Base-by-base conservation (phyloP, 805 yeast species). In the Hermanozyma aechmeae region DNA sequence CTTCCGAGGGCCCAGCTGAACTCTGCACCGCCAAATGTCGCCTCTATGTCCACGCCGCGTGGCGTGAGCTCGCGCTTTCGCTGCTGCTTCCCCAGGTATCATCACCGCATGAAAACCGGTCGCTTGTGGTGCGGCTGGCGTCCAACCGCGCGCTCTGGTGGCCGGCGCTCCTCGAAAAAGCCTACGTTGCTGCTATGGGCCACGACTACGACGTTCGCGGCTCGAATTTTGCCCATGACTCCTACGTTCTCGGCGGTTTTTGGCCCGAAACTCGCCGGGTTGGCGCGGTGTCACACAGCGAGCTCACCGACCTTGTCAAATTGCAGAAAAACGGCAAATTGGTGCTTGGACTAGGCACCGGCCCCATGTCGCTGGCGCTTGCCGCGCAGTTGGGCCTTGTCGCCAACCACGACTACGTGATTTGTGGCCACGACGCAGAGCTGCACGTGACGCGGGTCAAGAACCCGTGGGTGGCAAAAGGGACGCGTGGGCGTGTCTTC, bases 151-250 rank as follows among this genome's bases (percentile, higher is more conserved):
- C 37, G 1, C 38, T 71, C 3, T 40, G 50, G 4, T 77, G 85
- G 81, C 87, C 87, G 0, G 79, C 83, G 0, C 40, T 83, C n/a
- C 38, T 82, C 1, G 95, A 86, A 49, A 76, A 80, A 42, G 92
- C 93, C 0, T 80, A 73, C 43, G 55, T 85, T 34, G 71, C 72
- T 40, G 48, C 79, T 0, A 51, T 65, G 52, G 72, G 74, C 1
- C 54, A 58, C 3, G 79, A 84, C 3, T 79, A 79, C 41, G 58
- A 58, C n/a, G 70, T 75, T 26, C 43, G 48, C 1, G 96, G 96
- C 0, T 83, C 95, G 0, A 83, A 85, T 46, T 72, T 82, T 44
- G 79, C 80, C 2, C 57, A 66, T 10, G 95, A 82, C 43, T 68
- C 81, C 0, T 82, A 57, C 41, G 51, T 73, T 24, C 39, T 86